Base-by-base conservation (phyloP, 768 basidiomycete species). In the Trametes elegans region DNA sequence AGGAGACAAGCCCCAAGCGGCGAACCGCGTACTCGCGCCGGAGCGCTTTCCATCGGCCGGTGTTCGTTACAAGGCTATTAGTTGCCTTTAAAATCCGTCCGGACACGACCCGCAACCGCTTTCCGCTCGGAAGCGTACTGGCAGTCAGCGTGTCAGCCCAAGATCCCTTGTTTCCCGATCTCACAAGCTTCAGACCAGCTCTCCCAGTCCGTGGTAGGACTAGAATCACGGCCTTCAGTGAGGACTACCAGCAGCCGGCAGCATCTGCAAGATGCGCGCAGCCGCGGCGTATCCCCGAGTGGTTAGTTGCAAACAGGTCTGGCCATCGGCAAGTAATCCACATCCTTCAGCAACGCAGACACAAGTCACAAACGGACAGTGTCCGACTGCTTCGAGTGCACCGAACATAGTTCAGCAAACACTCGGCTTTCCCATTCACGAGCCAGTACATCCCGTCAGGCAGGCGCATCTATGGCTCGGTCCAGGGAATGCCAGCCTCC, bases 121-220 rank as follows among this genome's bases (percentile, higher is more conserved):
- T 65, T 63, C 45, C 56, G 53, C 57, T 29, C 36, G 23, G 18
- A n/a, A 38, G 43, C 26, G 55, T 60, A 62, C 55, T 56, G 36
- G 39, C 56, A 39, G 24, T 54, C 40, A 52, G 24, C 48, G 34
- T 58, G 54, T 57, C 54, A 49, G 60, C 65, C 55, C 58, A 61
- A 69, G 69, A 68, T 72, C 65, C 73, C 74, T 75, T 73, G 67
- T 73, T 70, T 71, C 73, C 74, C 73, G 71, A 64, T 68, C 74
- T 74, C 76, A 75, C 76, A 76, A 69, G 68, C 71, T 75, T 74
- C 71, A 71, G 59, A 62, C 58, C 59, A 62, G 66, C 63, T 70
- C 66, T 60, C 67, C 63, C 51, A 60, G 67, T 70, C 62, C 66
- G 56, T n/a, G n/a, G n/a, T 49, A 49, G 59, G 59, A 67, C 69